Evolutionary conservation across 768 basidiomycete species (phyloP), one percentile per base, ranked within the genome.

Genomic region (Mrakia hoshinonis): DNA sequence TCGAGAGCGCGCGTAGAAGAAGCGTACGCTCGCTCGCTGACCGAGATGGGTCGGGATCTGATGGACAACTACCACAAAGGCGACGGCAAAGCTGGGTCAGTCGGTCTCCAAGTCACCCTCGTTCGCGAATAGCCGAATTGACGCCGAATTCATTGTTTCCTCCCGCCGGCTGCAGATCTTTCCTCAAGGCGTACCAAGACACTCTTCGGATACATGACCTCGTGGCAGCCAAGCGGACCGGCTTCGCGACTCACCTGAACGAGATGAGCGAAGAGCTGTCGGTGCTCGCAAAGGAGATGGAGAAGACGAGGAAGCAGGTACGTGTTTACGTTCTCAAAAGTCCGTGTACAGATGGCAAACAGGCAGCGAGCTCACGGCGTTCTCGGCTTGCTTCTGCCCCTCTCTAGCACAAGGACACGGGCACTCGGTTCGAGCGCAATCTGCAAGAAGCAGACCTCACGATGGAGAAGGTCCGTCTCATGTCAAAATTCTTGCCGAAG

Each of bases 241-340:
- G 87, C 55, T 96, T 97, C 76, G 85, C 92, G 0, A 85, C 88
- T 72, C 86, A 92, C 52, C 82, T 99, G 52, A 89, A 89, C 77
- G 96, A 99, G 80, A 98, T 97, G 92, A 88, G 89, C 77, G 93
- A 97, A n/a, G 96, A 99, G 77, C 83, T 99, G 34, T 81, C 85
- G 22, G 88, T 84, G 12, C 82, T 98, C 5, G 85, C 87, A 0
- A 91, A 91, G 76, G 94, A 98, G 79, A 91, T 96, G 0, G 96
- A 99, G 75, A 93, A 92, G 82, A 89, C 89, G 78, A 83, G 95
- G 67, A 98, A 98, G 81, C 84, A 87, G 81, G 92, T 90, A 46
- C 69, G 77, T 61, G 18, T 4, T 1, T 11, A 9, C 18, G 7
- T 29, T 4, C 48, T 22, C 11, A 46, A 6, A 34, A 4, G 55